phyloP scores from a whole-genome alignment of 345 rosid genomes.

The Arabidopsis thaliana region TAIR10.1 NC_003071.7:4388501-4389000 shows the following conservation, averaged over 20 bases:
- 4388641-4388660: too few relatives aligned
- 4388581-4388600: neutral
- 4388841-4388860: neutral
- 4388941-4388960: neutral
- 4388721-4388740: neutral
- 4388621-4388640: too few relatives aligned
- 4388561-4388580: neutral
- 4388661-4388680: neutral
- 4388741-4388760: neutral
- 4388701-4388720: neutral
- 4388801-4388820: neutral
- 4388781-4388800: neutral
- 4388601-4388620: too few relatives aligned
- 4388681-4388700: neutral
- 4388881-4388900: neutral
- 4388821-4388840: neutral
- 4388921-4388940: neutral
- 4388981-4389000: too few relatives aligned
- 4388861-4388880: too few relatives aligned
- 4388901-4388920: neutral
- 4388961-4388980: neutral
- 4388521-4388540: neutral
- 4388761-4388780: neutral
- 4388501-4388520: neutral
- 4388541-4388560: neutral